Evolutionary conservation across 129 eudicot genomes (phyloP).

Genomic region (Chrysanthemum lavandulifolium): DNA sequence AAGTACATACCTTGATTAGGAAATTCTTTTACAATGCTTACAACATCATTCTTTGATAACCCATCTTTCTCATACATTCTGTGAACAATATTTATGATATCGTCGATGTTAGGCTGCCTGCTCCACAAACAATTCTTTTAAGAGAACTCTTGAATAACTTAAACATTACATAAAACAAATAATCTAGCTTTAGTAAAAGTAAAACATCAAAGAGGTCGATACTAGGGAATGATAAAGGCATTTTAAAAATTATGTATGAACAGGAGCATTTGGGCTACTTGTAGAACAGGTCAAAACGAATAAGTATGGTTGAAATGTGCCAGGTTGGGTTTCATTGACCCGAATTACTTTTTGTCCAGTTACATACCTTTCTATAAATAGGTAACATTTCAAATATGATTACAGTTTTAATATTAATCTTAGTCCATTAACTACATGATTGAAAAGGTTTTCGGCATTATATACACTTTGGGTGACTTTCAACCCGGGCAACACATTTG

Average conservation of each 20-base stretch:
- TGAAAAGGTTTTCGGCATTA: too few species aligned
- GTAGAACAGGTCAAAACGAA: not conserved
- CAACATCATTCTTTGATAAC: constrained; percentile 74
- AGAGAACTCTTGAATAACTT: constrained; percentile 12
- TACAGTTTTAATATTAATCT: too few species aligned
- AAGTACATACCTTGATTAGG: constrained; percentile 81
- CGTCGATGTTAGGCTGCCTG: constrained; percentile 95
- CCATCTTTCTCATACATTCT: constrained; percentile 98
- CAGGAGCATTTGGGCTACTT: not conserved
- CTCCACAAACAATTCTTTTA: constrained; percentile 30
- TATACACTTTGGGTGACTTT: too few species aligned
- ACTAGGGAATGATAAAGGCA: not conserved
- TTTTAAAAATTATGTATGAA: not conserved
- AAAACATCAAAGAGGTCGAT: not conserved
- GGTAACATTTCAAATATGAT: too few species aligned
- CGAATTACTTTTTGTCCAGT: too few species aligned
- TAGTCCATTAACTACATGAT: too few species aligned
- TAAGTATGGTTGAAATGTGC: not conserved
- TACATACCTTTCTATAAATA: too few species aligned
- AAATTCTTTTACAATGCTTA: constrained; percentile 63
- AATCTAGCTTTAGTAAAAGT: constrained; percentile 1
- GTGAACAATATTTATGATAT: constrained; percentile 82
- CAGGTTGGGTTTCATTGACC: too few species aligned
- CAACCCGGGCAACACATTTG: too few species aligned
- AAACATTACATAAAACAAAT: constrained; percentile 8